Percentiles rank a stretch among this genome's conserved stretches.
Conservation (phyloP, 164 flowering plant species). For the Vitis rupestris region DNA sequence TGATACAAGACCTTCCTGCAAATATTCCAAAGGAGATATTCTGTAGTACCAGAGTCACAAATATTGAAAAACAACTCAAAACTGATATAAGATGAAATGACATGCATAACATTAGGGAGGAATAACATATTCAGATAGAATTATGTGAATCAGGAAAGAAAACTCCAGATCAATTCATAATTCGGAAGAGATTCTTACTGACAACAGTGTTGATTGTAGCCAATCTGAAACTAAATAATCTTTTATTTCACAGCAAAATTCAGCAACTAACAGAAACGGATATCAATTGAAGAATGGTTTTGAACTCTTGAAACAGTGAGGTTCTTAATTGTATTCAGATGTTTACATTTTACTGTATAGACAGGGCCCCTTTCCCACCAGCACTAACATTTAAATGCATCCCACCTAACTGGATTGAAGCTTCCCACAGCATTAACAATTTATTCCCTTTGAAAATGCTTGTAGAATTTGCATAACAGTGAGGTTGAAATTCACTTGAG, state of each 20-base stretch:
- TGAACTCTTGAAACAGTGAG: conserved; percentile 11
- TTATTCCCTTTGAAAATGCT: conserved; percentile 18
- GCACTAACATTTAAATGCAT: conserved; percentile 9
- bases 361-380: conserved; percentile 11
- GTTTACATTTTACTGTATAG: conserved; percentile 21
- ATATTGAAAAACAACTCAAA: too few relatives aligned
- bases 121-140: too few relatives aligned
- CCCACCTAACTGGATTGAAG: conserved; percentile 3
- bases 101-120: too few relatives aligned
- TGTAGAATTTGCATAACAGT: conserved; percentile 6
- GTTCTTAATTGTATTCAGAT: conserved; percentile 13
- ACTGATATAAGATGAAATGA: too few relatives aligned
- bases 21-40: too few relatives aligned
- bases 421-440: conserved; percentile 12
- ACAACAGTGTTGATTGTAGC: not conserved
- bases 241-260: conserved; percentile 1
- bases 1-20: too few relatives aligned
- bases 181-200: too few relatives aligned
- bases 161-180: too few relatives aligned
- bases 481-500: conserved; percentile 12
- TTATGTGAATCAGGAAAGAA: too few relatives aligned
- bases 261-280: not conserved
- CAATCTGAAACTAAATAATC: conserved; percentile 8
- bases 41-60: too few relatives aligned
- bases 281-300: conserved; percentile 14